Percentiles rank a stretch among this genome's conserved stretches.
Conservation (phyloP, 495 filamentous ascomycete species). For the Aspergillus indologenus region DNA sequence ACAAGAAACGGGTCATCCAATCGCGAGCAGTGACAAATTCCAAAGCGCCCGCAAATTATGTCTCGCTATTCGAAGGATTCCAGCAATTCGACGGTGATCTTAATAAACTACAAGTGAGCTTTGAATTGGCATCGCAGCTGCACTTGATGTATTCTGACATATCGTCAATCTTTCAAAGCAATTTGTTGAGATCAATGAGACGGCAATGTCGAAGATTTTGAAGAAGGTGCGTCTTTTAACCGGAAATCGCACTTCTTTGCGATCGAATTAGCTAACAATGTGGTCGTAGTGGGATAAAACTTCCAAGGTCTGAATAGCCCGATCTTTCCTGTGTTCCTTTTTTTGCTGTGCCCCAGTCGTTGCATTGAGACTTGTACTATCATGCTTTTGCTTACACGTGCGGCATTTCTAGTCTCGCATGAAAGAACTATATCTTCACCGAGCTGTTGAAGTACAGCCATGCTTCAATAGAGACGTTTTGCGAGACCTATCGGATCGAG, state of each 20-base stretch:
- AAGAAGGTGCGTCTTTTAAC: conserved; percentile 68
- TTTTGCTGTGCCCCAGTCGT: neutral
- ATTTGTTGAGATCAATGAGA: conserved; percentile 97
- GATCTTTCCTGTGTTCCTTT: neutral
- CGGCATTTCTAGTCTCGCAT: conserved; percentile 66
- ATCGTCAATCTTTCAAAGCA: conserved; percentile 46
- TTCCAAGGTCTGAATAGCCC: conserved; percentile 64
- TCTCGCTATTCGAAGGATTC: conserved; percentile 91
- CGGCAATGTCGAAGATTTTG: conserved; percentile 94
- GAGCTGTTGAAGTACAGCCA: conserved; percentile 94
- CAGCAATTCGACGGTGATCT: conserved; percentile 94
- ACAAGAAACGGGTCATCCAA: conserved; percentile 89
- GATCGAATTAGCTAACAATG: conserved; percentile 23
- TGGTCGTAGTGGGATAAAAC: conserved; percentile 87
- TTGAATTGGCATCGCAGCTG: neutral
- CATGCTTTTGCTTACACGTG: conserved; percentile 18
- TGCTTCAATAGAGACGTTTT: conserved; percentile 97
- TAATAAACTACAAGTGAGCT: conserved; percentile 78
- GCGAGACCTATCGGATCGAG: conserved; percentile 92
- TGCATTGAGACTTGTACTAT: neutral
- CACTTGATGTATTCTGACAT: conserved; percentile 1
- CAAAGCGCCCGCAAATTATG: conserved; percentile 84
- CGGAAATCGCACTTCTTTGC: neutral
- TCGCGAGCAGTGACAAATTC: conserved; percentile 69
- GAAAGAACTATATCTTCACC: conserved; percentile 93